Percentiles rank a stretch among this genome's conserved stretches.
These are phyloP conservation scores for Sutorius eximius DNA, from an alignment of 1,284 basidiomycete species.

Conservation along the genomic window DNA sequence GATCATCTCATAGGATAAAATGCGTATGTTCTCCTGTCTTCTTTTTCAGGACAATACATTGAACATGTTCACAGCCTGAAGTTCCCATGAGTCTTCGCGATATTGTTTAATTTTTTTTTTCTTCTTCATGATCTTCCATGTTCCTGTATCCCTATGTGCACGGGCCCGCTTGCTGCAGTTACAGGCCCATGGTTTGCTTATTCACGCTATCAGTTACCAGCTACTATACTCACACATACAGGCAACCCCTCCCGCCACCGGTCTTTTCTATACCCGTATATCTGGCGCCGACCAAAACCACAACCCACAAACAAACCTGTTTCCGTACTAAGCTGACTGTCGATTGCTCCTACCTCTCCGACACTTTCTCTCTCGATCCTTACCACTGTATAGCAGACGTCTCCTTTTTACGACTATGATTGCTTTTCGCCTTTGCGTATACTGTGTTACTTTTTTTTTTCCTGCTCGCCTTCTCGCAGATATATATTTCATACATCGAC, in stretches of 20 bases:
- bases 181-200: constrained; percentile 25
- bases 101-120: constrained; percentile 59
- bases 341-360: constrained; percentile 35
- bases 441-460: constrained; percentile 27
- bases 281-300: constrained; percentile 45
- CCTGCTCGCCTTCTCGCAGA: constrained; percentile 22
- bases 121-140: constrained; percentile 24
- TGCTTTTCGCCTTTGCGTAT: constrained; percentile 29
- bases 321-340: constrained; percentile 61
- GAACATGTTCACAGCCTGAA: constrained; percentile 61
- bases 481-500: constrained; percentile 41
- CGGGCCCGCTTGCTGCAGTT: constrained; percentile 25
- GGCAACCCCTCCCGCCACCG: constrained; percentile 33
- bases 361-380: constrained; percentile 37
- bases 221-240: constrained; percentile 44
- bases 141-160: constrained; percentile 77
- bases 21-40: constrained; percentile 55
- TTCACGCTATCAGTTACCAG: constrained; percentile 31
- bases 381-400: constrained; percentile 73
- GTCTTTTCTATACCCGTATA: constrained; percentile 65
- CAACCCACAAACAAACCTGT: constrained; percentile 52
- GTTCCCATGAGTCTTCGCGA: constrained; percentile 85
- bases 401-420: constrained; percentile 33
- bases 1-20: constrained; percentile 65
- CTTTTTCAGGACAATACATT: constrained; percentile 6